Evolutionary conservation across 225 moss, liverwort and hornwort species (phyloP).

Genomic region (Marchantia polymorpha): DNA sequence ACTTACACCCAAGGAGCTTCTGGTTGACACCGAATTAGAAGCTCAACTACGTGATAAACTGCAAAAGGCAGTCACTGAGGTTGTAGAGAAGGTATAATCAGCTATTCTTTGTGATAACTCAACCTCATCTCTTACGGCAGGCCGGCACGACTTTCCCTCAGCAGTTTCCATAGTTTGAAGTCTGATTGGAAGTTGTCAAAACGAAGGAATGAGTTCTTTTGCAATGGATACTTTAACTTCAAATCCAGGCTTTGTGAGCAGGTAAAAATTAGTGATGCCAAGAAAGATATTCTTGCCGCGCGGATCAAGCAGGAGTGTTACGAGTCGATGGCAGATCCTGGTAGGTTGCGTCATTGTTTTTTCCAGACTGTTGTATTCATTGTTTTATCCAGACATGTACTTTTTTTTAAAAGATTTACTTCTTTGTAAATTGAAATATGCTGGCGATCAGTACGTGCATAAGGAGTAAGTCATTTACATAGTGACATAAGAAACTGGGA

Average conservation of each 20-base stretch:
- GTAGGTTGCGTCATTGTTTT: conserved; percentile 28
- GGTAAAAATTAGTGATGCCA: conserved; percentile 54
- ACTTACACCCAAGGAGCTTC: conserved; percentile 53
- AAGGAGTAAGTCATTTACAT: too few species aligned
- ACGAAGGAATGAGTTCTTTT: background rate
- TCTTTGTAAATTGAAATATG: too few species aligned
- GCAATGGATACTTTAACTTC: conserved; percentile 27
- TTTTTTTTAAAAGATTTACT: too few species aligned
- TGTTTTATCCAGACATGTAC: background rate
- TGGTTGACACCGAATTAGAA: conserved; percentile 66
- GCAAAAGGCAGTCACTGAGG: conserved; percentile 42
- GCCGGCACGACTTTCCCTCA: background rate
- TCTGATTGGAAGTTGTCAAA: background rate
- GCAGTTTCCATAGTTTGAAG: background rate
- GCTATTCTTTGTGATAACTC: background rate
- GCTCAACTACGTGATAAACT: conserved; percentile 31
- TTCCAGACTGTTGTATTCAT: background rate
- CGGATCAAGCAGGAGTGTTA: conserved; percentile 68
- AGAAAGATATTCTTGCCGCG: conserved; percentile 65
- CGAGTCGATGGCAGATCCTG: conserved; percentile 57
- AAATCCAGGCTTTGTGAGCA: conserved; percentile 44
- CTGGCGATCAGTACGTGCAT: too few species aligned
- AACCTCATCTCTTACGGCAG: background rate
- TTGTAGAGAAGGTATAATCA: conserved; percentile 47
- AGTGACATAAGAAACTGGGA: too few species aligned